Evolutionary conservation across 441 rosid genomes (phyloP), one percentile per base, ranked within the genome.

Genomic region (Erysimum cheiri): DNA sequence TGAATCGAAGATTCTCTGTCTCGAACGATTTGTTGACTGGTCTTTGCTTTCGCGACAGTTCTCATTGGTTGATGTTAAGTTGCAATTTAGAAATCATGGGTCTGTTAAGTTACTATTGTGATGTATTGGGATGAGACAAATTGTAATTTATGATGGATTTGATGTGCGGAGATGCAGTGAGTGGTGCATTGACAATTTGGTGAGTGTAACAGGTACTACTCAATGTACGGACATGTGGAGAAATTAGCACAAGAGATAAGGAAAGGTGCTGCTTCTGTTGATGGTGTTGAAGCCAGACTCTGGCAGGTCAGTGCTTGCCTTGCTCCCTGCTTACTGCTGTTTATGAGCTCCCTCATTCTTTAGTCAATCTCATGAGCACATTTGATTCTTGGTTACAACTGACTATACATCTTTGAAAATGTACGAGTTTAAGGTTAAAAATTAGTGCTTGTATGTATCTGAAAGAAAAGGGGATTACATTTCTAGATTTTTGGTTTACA

Each of bases 201-300:
- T 63, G 2, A 11, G 14, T 64, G 70, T 35, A 17, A 72, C 50
- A 94, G 98, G 73, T 93, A 89, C 84, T 93, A 93, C 84, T 91
- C 97, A 48, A 91, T 89, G 97, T 93, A 93, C 32, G 98, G 98
- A 2, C 98, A 93, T 69, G 98, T 93, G 15, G 96, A 81, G 87
- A 91, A 81, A 71, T 75, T 91, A 67, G 97, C 98, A 2, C 88
- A 88, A 72, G 95, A 88, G 73, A 91, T 93, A 44, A 85, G 82
- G 93, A 91, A 87, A 81, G 98, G 98, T 4, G 97, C 96, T 66
- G 88, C 85, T 65, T 89, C 97, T 52, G 92, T 91, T 73, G 97
- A 89, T 74, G 97, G 98, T 24, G 96, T 93, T 70, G 97, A 93
- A 76, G 97, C 88, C 75, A 87, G 76, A 79, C 60, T 93, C 47